Base-by-base conservation (phyloP, 306 rosid species). In the Trichosanthes truncata region DNA sequence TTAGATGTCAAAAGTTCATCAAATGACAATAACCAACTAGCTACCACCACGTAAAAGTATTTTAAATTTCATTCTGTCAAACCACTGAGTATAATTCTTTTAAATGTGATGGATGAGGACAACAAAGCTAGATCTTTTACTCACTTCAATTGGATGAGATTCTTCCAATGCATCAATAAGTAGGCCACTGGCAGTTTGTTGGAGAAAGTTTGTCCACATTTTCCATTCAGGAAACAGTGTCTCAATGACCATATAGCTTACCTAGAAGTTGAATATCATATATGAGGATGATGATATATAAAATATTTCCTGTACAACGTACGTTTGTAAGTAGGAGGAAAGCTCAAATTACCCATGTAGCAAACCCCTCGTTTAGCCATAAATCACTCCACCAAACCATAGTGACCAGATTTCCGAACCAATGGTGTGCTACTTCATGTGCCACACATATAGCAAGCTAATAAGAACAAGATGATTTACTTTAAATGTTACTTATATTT, bases 311-410 rank as follows among this genome's bases (percentile, higher is more conserved):
- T 1, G 5, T 21, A 12, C 36, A 40, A 43, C 3, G 11, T 21
- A 40, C 43, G 52, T 13, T 43, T 69, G 74, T 5, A 41, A 41
- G 36, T 20, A 69, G 3, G 76, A n/a, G 49, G 76, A 69, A 40
- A 40, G 20, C 21, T 43, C 49, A 74, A 79, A 59, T 78, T 86
- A 89, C 92, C 91, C 92, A 90, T 38, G 91, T 89, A 3, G 91
- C 92, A 82, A 90, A 90, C 43, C 91, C 95, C 82, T 90, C 91
- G 57, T 89, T 89, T n/a, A 89, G 91, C 91, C 93, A 91, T 81
- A 91, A 83, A 86, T 89, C 86, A 74, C 82, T 84, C 93, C 93
- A 91, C 96, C 93, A 89, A 72, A 87, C 96, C 93, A 89, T 89
- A 13, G 96, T 89, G 53, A 91, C 91, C 72, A 91, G 83, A 82